These are phyloP conservation scores for Ochromonas danica DNA, from an alignment of 108 stramenopile species.

Conservation along the genomic window DNA sequence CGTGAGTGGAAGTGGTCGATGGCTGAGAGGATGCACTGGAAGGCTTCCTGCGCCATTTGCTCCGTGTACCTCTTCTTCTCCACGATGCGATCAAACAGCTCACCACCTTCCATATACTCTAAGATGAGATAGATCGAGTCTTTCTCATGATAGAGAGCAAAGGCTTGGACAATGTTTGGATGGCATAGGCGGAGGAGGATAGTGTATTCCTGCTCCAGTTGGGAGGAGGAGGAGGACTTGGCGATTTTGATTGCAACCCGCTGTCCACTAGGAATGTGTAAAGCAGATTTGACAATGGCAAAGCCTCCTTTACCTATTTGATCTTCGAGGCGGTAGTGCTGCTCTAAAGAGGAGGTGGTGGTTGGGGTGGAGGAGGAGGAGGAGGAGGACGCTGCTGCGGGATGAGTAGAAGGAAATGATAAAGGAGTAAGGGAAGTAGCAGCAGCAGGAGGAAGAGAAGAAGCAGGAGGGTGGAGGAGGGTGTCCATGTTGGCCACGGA, in stretches of 20 bases:
- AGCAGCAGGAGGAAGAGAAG: too few relatives aligned
- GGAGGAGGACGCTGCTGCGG: too few relatives aligned
- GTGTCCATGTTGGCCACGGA: too few relatives aligned
- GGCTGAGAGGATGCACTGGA: background rate
- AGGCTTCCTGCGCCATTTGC: background rate
- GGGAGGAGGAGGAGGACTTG: conserved; percentile 22
- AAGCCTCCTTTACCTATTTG: conserved; percentile 47
- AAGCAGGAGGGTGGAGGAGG: too few relatives aligned
- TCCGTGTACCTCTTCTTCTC: too few relatives aligned
- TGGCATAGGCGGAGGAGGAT: conserved; percentile 58
- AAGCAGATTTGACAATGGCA: conserved; percentile 42
- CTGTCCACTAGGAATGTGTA: conserved; percentile 45
- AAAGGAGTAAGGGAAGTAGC: too few relatives aligned
- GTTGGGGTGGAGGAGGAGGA: too few relatives aligned
- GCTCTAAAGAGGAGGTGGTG: too few relatives aligned
- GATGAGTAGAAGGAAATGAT: too few relatives aligned
- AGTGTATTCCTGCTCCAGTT: conserved; percentile 49
- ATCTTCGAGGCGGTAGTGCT: too few relatives aligned
- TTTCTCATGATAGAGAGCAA: conserved; percentile 78
- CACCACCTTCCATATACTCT: conserved; percentile 72
- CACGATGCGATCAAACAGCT: conserved; percentile 91
- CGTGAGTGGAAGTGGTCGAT: conserved; percentile 24
- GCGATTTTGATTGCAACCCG: conserved; percentile 53
- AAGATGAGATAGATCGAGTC: background rate
- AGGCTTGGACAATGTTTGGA: conserved; percentile 78